phyloP scores from a whole-genome alignment of 2,329 filamentous ascomycete genomes.

The Botrytis cinerea region DNA sequence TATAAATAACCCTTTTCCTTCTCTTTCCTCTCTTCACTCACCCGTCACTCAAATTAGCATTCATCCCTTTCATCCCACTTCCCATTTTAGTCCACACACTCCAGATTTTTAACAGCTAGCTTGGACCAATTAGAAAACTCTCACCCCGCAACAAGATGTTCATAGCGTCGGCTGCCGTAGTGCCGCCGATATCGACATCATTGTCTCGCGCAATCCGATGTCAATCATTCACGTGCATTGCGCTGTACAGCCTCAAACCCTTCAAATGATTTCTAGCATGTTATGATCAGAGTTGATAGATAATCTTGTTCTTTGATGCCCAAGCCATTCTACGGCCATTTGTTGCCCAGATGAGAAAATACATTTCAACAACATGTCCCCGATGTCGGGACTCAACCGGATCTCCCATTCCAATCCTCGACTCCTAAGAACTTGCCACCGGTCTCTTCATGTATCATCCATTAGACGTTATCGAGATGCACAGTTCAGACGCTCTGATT shows the following conservation, averaged over 20 bases:
- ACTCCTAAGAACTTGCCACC: slow-evolving; percentile 20
- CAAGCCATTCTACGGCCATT: neutral
- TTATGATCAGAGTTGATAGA: neutral
- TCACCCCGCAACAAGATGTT: slow-evolving; percentile 10
- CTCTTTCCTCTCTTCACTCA: neutral
- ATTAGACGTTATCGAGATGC: slow-evolving; percentile 25
- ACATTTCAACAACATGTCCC: slow-evolving; percentile 16
- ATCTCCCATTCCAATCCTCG: slow-evolving; percentile 26
- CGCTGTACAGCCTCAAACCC: neutral
- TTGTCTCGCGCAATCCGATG: slow-evolving; percentile 7
- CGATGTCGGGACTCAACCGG: slow-evolving; percentile 21
- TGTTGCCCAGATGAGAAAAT: slow-evolving; percentile 22
- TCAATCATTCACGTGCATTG: neutral
- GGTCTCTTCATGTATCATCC: neutral
- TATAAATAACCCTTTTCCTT: neutral
- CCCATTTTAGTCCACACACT: slow-evolving; percentile 6
- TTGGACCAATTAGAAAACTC: slow-evolving; percentile 10
- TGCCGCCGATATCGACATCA: neutral
- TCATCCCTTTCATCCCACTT: neutral
- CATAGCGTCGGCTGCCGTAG: neutral
- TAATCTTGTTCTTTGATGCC: neutral
- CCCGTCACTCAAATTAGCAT: neutral
- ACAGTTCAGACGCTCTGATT: slow-evolving; percentile 55
- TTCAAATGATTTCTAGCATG: neutral
- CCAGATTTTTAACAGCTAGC: slow-evolving; percentile 1